Evolutionary conservation across 73 alveolate genomes (phyloP), one percentile per base, ranked within the genome.

Genomic region (Paramecium octaurelia): DNA sequence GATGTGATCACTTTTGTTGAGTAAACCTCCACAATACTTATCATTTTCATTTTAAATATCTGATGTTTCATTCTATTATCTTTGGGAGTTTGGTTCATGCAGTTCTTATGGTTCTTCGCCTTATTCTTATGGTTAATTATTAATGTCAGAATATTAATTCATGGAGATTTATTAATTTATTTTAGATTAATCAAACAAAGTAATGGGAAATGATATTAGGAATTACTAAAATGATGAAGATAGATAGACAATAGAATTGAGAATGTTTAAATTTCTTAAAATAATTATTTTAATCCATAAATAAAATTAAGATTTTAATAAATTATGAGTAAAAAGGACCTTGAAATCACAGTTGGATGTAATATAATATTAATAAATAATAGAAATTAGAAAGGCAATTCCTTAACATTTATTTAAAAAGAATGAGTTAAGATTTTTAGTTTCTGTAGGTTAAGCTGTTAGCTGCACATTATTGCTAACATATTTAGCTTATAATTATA

Each of bases 381-480:
- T 73, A 80, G 92, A 71, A 46, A 89, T 89, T 24, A 89, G 94
- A 89, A 89, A 89, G 71, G 75, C 58, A 11, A 89, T 89, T 70
- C 94, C 94, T 24, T 38, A 84, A 34, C 83, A 89, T 21, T 35
- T 70, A 34, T 89, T 89, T 73, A 36, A 27, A 21, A 89, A 89
- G 84, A 71, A 46, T 46, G 94, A 71, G 42, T 73, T 83, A 12
- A 11, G 92, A 69, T 89, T 89, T 68, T 29, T 89, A 58, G 75
- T 89, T 10, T 38, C 84, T 31, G 94, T 89, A 21, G 31, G 57
- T 8, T 71, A 44, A 34, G 80, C 94, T 31, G 68, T 89, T 23
- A 70, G 92, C 23, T 27, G 71, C 38, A 44, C 84, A 21, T 46
- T 89, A 23, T 54, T 89, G 10, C 70, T 83, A 20, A 83, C 92